Base-by-base conservation (phyloP, 2,329 filamentous ascomycete genomes). In the Phyllosticta citrichinensis region DNA sequence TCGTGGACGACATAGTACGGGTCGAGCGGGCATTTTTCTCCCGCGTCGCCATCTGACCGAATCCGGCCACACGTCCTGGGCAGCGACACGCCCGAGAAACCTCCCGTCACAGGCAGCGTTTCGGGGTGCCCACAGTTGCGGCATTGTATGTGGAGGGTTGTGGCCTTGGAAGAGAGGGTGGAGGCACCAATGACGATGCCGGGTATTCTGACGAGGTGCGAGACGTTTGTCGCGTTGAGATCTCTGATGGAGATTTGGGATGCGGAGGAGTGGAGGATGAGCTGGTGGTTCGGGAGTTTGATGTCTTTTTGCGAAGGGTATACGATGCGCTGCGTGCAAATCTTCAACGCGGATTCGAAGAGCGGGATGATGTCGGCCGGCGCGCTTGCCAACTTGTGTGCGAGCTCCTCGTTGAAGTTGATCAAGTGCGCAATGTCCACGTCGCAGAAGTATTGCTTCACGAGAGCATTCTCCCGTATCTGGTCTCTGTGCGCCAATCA, bases 101-200 rank as follows among this genome's bases (percentile, higher is more conserved):
- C 94, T 54, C 91, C 91, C 2, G 87, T 80, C 17, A 99, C 84
- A 0, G 84, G 81, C 17, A 97, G 76, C 24, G 83, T 81, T 65
- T 89, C 81, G 33, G 83, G 81, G 66, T 91, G 83, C 62, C 87
- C 83, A 75, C 94, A 99, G 69, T 86, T 91, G 65, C 91, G 85
- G 78, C 94, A 99, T 74, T 95, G 86, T 57, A 99, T 88, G 63
- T 89, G 83, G 24, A 99, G 81, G 25, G 86, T 81, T 6, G 91
- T 97, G 5, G 94, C 91, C 79, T 99, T 97, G 12, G 93, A 97
- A 2, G 92, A 96, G 74, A 97, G 87, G 19, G 96, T 96, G 0
- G 93, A 97, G 55, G 94, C 94, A 55, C 94, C 93, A 66, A 99
- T 99, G 63, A 99, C 91, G 65, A 99, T 99, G 57, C 94, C 95